Conservation (phyloP, 345 rosid species). For the Murraya paniculata region DNA sequence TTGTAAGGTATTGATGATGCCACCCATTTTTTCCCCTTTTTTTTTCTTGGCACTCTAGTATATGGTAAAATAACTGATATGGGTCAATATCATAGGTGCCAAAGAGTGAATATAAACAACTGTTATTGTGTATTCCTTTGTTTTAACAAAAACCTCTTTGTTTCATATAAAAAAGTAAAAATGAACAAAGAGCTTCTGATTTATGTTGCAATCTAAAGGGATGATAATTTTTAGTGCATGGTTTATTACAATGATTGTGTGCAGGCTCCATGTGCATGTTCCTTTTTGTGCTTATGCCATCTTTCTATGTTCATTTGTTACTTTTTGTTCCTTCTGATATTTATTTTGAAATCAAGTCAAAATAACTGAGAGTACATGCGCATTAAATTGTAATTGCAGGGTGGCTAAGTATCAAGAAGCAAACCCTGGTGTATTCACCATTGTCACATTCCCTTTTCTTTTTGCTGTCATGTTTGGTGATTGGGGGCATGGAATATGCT, state of each 20-base stretch:
- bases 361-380: background rate
- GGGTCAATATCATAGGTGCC: background rate
- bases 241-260: background rate
- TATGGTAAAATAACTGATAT: background rate
- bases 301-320: background rate
- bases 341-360: background rate
- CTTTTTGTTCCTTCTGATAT: background rate
- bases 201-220: background rate
- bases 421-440: slow-evolving; percentile 91
- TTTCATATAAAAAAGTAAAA: background rate
- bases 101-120: background rate
- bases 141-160: background rate
- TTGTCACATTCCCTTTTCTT: slow-evolving; percentile 92
- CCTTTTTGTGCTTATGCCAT: background rate
- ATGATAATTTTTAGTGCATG: background rate
- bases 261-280: background rate
- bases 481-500: slow-evolving; percentile 99
- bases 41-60: background rate
- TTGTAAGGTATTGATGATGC: background rate
- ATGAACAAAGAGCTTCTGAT: background rate
- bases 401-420: slow-evolving; percentile 94
- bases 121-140: background rate
- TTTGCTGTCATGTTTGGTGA: slow-evolving; percentile 99
- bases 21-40: background rate
- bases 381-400: slow-evolving; percentile 43